Conservation (phyloP, 2,329 filamentous ascomycete species). For the Claviceps lovelessii region DNA sequence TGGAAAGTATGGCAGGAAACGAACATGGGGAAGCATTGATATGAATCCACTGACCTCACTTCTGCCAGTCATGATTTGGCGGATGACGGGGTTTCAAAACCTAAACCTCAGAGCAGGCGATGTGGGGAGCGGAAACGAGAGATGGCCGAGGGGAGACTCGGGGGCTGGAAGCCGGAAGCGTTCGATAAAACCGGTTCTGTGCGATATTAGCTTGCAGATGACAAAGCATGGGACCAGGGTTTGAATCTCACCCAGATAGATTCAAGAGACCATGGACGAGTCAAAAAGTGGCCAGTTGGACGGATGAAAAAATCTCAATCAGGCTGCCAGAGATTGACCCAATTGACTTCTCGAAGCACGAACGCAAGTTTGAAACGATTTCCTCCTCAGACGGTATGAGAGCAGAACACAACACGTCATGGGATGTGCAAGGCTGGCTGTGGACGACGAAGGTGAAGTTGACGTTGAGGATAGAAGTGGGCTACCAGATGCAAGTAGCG, state of each 20-base stretch:
- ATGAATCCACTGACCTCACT: conserved; percentile 6
- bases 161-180: not conserved
- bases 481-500: not conserved
- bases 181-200: not conserved
- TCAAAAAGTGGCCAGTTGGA: not conserved
- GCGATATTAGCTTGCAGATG: not conserved
- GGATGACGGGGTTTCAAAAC: not conserved
- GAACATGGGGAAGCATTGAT: not conserved
- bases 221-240: not conserved
- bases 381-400: not conserved
- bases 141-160: not conserved
- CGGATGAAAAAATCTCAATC: not conserved
- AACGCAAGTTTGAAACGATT: not conserved
- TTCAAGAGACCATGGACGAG: not conserved
- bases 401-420: not conserved
- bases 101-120: not conserved
- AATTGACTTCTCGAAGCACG: not conserved
- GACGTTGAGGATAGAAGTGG: not conserved
- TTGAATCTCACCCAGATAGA: not conserved
- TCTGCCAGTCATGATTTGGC: not conserved
- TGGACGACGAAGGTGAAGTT: not conserved
- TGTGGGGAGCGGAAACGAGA: not conserved
- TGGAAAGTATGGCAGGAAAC: not conserved
- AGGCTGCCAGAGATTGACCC: not conserved
- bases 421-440: not conserved